Percentiles rank a stretch among this genome's conserved stretches.
Evolutionary conservation across 129 eudicot genomes (phyloP).

Genomic region (Pseudognaphalium luteoalbum): DNA sequence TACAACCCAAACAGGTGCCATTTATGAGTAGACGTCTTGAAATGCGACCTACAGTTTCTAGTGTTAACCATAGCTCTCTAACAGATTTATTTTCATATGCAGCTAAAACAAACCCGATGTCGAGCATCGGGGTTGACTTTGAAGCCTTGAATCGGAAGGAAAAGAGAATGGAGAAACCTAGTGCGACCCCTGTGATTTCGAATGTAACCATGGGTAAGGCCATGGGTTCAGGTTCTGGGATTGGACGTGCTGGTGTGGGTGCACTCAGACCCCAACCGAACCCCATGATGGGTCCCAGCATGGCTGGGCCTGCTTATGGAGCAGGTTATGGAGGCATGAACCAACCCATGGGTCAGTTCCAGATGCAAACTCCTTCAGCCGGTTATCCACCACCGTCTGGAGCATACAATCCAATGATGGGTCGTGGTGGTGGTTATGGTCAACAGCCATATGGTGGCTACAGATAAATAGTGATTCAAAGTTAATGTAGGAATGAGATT

Average conservation of each 20-base stretch:
- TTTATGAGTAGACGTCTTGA: background rate
- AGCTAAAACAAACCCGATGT: slow-evolving; percentile 86
- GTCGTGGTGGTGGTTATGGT: slow-evolving; percentile 70
- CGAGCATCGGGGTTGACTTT: slow-evolving; percentile 92
- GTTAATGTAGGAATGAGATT: background rate
- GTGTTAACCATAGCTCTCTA: background rate
- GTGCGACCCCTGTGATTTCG: slow-evolving; percentile 51
- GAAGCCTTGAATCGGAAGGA: slow-evolving; percentile 94
- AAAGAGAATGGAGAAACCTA: slow-evolving; percentile 91
- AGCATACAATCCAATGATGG: slow-evolving; percentile 77
- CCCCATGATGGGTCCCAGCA: slow-evolving; percentile 67
- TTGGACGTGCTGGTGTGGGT: slow-evolving; percentile 86
- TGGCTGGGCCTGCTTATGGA: slow-evolving; percentile 54
- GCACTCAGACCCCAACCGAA: slow-evolving; percentile 64
- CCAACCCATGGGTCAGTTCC: slow-evolving; percentile 54
- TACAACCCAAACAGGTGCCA: background rate
- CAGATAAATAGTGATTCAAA: slow-evolving; percentile 33
- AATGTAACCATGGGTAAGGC: slow-evolving; percentile 93
- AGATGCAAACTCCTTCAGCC: slow-evolving; percentile 57
- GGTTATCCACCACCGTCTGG: slow-evolving; percentile 58
- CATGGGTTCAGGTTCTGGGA: slow-evolving; percentile 98
- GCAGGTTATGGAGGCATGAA: slow-evolving; percentile 50
- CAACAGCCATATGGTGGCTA: slow-evolving; percentile 87
- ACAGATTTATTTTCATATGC: slow-evolving; percentile 34
- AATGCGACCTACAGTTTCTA: background rate